Conservation (phyloP, 176 grass and related monocot species). For the Bromus sterilis region DNA sequence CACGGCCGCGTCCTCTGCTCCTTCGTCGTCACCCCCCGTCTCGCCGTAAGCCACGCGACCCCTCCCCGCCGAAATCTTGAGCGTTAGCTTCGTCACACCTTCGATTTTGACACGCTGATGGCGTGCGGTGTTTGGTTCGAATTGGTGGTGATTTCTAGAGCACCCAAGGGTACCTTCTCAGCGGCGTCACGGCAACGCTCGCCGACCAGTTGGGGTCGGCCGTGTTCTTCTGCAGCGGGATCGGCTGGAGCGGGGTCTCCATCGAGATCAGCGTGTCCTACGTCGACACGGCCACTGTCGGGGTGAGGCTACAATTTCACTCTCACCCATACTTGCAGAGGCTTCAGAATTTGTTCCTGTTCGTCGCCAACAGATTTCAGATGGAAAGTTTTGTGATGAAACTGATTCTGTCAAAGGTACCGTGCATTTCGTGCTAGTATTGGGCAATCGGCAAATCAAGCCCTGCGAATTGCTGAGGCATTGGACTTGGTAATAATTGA, state of each 20-base stretch:
- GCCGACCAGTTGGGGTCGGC: constrained; percentile 73
- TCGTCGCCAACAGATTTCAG: neutral
- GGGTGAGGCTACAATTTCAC: constrained; percentile 34
- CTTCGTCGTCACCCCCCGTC: constrained; percentile 47
- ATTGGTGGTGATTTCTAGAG: constrained; percentile 29
- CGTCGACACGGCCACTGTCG: constrained; percentile 48
- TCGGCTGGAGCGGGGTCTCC: constrained; percentile 40
- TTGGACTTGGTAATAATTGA: neutral
- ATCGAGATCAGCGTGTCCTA: constrained; percentile 64
- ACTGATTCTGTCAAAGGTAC: neutral
- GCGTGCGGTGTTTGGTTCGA: constrained; percentile 3
- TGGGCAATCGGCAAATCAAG: neutral
- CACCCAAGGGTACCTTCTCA: constrained; percentile 41
- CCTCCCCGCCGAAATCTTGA: neutral
- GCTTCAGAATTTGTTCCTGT: neutral
- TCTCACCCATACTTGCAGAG: neutral
- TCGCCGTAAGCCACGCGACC: constrained; percentile 27
- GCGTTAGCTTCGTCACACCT: neutral
- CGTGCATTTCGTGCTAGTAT: neutral
- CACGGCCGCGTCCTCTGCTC: constrained; percentile 74
- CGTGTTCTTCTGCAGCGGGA: constrained; percentile 33
- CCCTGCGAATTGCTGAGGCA: neutral
- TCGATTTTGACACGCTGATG: neutral
- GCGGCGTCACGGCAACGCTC: constrained; percentile 60
- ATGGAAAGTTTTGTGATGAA: neutral